Evolutionary conservation across 1,284 basidiomycete species (phyloP).

Genomic region (Tylopilus sp.): DNA sequence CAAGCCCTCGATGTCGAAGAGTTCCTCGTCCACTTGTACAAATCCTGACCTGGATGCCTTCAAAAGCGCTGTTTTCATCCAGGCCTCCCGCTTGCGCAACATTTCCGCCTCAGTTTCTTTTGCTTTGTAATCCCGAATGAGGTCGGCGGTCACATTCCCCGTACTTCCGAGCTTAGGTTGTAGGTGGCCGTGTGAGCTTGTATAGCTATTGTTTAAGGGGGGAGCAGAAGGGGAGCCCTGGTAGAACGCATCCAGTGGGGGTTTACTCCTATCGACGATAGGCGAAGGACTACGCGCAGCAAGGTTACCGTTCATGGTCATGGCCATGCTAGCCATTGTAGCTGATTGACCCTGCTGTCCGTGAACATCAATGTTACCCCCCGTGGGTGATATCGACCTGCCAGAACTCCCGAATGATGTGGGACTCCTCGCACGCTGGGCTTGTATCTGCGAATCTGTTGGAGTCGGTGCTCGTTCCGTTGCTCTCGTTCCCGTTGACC

Average conservation of each 20-base stretch:
- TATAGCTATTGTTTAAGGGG: slow-evolving; percentile 34
- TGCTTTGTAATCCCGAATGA: slow-evolving; percentile 72
- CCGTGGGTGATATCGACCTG: slow-evolving; percentile 56
- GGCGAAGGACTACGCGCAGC: slow-evolving; percentile 64
- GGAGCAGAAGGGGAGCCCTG: slow-evolving; percentile 50
- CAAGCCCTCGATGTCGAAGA: slow-evolving; percentile 37
- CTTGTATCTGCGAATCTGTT: slow-evolving; percentile 34
- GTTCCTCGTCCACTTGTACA: slow-evolving; percentile 55
- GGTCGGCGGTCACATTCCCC: slow-evolving; percentile 67
- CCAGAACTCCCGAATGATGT: slow-evolving; percentile 39
- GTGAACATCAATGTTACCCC: slow-evolving; percentile 38
- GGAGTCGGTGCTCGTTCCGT: slow-evolving; percentile 55
- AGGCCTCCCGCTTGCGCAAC: slow-evolving; percentile 74
- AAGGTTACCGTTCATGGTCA: slow-evolving; percentile 45
- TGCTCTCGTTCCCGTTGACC: slow-evolving; percentile 32
- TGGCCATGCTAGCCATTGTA: slow-evolving; percentile 52
- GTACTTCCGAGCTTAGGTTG: slow-evolving; percentile 53
- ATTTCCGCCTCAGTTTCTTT: slow-evolving; percentile 81
- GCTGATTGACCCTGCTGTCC: slow-evolving; percentile 37
- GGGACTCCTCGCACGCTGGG: slow-evolving; percentile 60
- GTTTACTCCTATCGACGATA: slow-evolving; percentile 48
- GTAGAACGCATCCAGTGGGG: slow-evolving; percentile 60
- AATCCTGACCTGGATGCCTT: slow-evolving; percentile 83
- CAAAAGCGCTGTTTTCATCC: slow-evolving; percentile 81
- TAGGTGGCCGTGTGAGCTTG: slow-evolving; percentile 26